Conservation (phyloP, 805 yeast species). For the Zygosaccharomyces lentus region DNA sequence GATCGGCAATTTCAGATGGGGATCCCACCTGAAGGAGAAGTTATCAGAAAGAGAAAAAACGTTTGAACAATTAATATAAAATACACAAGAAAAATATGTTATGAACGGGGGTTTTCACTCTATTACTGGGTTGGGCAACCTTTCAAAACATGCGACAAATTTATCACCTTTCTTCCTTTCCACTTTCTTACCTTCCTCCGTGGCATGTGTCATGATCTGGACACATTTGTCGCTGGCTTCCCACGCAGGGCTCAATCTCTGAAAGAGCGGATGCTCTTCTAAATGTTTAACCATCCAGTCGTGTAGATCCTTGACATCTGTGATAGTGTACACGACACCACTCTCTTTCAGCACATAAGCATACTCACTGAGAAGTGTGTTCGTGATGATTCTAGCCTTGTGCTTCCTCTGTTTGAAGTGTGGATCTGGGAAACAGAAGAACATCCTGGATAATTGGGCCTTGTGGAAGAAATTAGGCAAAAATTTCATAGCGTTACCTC, state of each 20-base stretch:
- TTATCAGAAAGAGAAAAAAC: constrained; percentile 18
- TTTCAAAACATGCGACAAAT: constrained; percentile 80
- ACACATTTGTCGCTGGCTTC: constrained; percentile 80
- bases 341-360: constrained; percentile 85
- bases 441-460: constrained; percentile 82
- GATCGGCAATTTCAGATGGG: constrained; percentile 41
- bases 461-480: constrained; percentile 87
- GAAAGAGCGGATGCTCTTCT: constrained; percentile 86
- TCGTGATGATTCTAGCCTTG: constrained; percentile 92
- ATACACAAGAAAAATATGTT: not conserved
- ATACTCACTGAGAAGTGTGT: constrained; percentile 83
- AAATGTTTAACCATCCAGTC: constrained; percentile 94
- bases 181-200: constrained; percentile 98
- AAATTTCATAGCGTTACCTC: constrained; percentile 98
- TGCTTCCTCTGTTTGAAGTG: constrained; percentile 97
- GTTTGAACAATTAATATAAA: not conserved
- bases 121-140: constrained; percentile 56
- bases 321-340: constrained; percentile 88
- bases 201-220: constrained; percentile 79
- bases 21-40: constrained; percentile 33
- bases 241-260: constrained; percentile 73
- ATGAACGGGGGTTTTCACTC: constrained; percentile 12
- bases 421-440: constrained; percentile 99
- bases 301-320: constrained; percentile 91
- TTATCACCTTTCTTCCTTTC: constrained; percentile 84